Conservation (phyloP, 257 asterid species). For the Knoxia roxburghii region DNA sequence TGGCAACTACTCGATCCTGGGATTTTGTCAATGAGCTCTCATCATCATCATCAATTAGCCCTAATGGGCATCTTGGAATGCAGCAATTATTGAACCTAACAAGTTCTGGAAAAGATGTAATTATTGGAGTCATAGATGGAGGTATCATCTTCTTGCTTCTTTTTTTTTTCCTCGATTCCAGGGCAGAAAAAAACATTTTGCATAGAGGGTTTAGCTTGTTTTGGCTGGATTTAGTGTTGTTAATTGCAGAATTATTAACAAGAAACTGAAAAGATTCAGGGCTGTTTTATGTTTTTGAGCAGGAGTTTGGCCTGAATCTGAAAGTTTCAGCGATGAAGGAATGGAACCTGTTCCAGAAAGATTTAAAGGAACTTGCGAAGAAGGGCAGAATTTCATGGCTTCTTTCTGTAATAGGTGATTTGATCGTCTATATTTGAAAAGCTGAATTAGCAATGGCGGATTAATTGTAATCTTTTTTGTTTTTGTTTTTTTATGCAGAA, state of each 20-base stretch:
- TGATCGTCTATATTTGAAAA: too few relatives aligned
- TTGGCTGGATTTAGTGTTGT: too few relatives aligned
- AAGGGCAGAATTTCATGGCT: constrained; percentile 24
- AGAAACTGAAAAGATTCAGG: too few relatives aligned
- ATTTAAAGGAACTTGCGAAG: constrained; percentile 41
- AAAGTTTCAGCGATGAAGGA: constrained; percentile 34
- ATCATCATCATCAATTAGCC: constrained; percentile 3
- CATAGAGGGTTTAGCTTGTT: too few relatives aligned
- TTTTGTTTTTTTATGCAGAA: not conserved
- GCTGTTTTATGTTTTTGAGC: not conserved
- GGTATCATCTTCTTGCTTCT: constrained; percentile 21
- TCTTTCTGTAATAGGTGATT: constrained; percentile 38
- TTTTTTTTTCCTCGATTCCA: too few relatives aligned
- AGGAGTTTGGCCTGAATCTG: constrained; percentile 49
- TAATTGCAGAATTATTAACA: too few relatives aligned
- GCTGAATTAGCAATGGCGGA: too few relatives aligned
- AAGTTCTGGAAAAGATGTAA: constrained; percentile 27
- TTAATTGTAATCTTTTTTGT: too few relatives aligned
- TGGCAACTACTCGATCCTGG: constrained; percentile 50
- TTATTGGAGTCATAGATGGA: constrained; percentile 29
- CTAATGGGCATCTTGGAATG: not conserved
- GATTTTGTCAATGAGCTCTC: constrained; percentile 32
- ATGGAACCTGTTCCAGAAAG: constrained; percentile 40
- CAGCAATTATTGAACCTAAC: constrained; percentile 22
- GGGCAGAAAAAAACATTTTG: too few relatives aligned